These are phyloP conservation scores for Nepenthes gracilis DNA, from an alignment of 148 eudicot species.

Conservation along the genomic window DNA sequence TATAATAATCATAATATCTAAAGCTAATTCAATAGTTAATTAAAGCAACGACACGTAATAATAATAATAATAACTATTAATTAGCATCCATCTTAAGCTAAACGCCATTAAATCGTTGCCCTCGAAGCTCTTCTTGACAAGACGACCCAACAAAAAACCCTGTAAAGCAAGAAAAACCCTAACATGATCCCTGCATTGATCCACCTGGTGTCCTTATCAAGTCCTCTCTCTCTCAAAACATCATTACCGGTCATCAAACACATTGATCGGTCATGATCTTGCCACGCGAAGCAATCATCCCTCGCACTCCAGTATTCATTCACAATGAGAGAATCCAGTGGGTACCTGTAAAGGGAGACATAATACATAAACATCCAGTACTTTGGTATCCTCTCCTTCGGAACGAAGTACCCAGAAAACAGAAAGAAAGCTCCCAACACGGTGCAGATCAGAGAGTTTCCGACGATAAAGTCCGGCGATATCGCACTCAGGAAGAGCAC, in stretches of 20 bases:
- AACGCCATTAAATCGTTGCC: conserved; percentile 20
- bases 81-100: neutral
- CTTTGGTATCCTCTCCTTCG: conserved; percentile 71
- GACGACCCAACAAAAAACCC: conserved; percentile 75
- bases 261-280: conserved; percentile 8
- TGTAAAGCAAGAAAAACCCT: conserved; percentile 65
- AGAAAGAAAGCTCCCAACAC: conserved; percentile 84
- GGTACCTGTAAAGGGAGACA: conserved; percentile 75
- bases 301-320: conserved; percentile 85
- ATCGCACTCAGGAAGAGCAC: conserved; percentile 79
- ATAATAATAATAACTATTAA: neutral
- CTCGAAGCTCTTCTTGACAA: conserved; percentile 64
- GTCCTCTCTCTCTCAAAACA: conserved; percentile 64
- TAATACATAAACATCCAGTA: conserved; percentile 98
- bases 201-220: conserved; percentile 77
- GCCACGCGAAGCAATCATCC: conserved; percentile 49
- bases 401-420: conserved; percentile 88
- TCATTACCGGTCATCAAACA: conserved; percentile 69
- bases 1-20: neutral
- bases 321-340: conserved; percentile 59
- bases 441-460: conserved; percentile 81
- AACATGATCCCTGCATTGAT: conserved; percentile 78
- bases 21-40: no score
- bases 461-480: conserved; percentile 81
- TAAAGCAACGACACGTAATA: neutral